Evolutionary conservation across 352 stramenopile genomes (phyloP).

Genomic region (Phytopythium aichiense): DNA sequence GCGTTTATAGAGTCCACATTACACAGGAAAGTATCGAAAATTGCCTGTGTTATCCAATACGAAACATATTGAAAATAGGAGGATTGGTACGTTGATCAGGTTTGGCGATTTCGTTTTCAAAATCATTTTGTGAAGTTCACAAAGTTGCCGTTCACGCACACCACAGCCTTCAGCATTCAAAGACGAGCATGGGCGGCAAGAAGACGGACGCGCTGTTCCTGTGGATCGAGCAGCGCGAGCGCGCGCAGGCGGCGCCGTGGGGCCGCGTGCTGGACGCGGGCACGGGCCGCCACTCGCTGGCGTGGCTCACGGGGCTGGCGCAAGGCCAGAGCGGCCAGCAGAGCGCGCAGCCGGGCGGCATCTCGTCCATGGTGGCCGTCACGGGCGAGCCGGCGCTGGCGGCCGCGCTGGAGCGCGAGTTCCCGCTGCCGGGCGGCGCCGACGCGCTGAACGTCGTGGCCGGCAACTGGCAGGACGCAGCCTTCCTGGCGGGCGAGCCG

Average conservation of each 20-base stretch:
- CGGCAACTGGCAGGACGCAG: conserved; percentile 70
- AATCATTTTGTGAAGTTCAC: too few species aligned
- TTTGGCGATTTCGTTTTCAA: too few species aligned
- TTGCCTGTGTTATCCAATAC: background rate
- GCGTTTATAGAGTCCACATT: too few species aligned
- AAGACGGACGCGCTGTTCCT: conserved; percentile 73
- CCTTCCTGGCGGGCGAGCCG: conserved; percentile 54
- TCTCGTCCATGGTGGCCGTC: conserved; percentile 57
- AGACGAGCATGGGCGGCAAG: conserved; percentile 5
- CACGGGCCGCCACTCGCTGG: conserved; percentile 86
- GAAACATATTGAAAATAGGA: background rate
- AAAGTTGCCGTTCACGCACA: too few species aligned
- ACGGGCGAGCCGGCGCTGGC: conserved; percentile 66
- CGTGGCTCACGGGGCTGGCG: conserved; percentile 62
- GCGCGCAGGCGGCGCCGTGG: conserved; percentile 22
- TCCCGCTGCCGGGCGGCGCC: conserved; percentile 21
- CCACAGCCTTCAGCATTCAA: too few species aligned
- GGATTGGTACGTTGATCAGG: too few species aligned
- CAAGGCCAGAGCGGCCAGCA: conserved; percentile 7
- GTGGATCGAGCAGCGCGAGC: conserved; percentile 65
- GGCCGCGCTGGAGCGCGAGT: conserved; percentile 32
- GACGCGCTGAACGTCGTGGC: conserved; percentile 38
- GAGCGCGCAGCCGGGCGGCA: background rate
- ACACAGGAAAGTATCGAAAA: too few species aligned
- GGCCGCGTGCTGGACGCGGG: conserved; percentile 85